Evolutionary conservation across 768 basidiomycete genomes (phyloP).

Genomic region (Pholiota molesta): DNA sequence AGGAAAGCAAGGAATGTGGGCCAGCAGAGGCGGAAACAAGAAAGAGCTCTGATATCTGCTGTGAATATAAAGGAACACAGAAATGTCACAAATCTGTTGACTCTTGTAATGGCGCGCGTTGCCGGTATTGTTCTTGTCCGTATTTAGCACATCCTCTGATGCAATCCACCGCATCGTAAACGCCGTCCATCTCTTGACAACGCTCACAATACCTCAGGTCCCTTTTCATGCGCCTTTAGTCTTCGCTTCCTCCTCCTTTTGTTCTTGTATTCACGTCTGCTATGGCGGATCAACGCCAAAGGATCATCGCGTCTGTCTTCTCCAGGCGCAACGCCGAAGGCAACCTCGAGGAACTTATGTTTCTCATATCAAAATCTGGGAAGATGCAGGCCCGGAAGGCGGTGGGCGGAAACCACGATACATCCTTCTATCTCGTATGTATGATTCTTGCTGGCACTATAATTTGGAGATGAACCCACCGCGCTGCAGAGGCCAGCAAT

Average conservation of each 20-base stretch:
- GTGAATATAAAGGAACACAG: constrained; percentile 27
- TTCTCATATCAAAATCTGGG: constrained; percentile 91
- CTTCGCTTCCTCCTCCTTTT: constrained; percentile 10
- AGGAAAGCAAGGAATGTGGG: constrained; percentile 23
- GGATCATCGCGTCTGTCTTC: constrained; percentile 86
- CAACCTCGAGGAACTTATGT: constrained; percentile 79
- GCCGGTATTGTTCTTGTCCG: constrained; percentile 41
- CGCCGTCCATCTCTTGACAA: constrained; percentile 10
- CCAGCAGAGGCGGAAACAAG: constrained; percentile 15
- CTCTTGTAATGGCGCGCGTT: constrained; percentile 30
- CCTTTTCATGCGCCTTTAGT: constrained; percentile 12
- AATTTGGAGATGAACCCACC: not conserved
- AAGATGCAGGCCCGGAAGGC: constrained; percentile 73
- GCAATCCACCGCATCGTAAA: constrained; percentile 12
- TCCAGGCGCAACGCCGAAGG: constrained; percentile 68
- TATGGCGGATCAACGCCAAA: constrained; percentile 58
- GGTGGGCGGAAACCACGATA: constrained; percentile 85
- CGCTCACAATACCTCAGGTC: constrained; percentile 4
- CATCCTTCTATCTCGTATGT: constrained; percentile 88
- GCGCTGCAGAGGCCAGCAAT: constrained; percentile 53
- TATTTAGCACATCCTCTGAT: constrained; percentile 24
- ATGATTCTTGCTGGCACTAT: constrained; percentile 6
- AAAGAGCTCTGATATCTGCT: constrained; percentile 15
- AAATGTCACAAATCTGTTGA: constrained; percentile 23
- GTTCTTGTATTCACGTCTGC: constrained; percentile 7